Evolutionary conservation across 192 early-diverging fungal genomes (phyloP).

Genomic region (Gryganskiella cystojenkinii): DNA sequence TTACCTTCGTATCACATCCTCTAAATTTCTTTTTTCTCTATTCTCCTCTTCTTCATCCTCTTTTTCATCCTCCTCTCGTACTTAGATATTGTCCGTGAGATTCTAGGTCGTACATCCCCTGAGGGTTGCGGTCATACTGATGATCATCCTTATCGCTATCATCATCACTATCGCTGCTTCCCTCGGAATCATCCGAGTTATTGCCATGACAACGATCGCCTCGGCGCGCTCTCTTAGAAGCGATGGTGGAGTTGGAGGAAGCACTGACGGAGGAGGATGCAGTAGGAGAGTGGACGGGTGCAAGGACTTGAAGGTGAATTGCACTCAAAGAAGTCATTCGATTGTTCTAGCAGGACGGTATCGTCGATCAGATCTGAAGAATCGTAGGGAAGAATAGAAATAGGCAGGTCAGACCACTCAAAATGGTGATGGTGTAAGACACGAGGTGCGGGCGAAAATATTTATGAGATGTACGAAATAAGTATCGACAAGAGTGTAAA

Average conservation of each 20-base stretch:
- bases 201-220: no score
- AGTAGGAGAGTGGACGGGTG: conserved; percentile 1
- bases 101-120: neutral
- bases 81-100: neutral
- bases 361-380: no score
- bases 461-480: no score
- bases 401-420: no score
- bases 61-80: conserved; percentile 3
- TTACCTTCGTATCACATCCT: no score
- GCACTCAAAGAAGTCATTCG: conserved; percentile 18
- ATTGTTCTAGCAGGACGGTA: no score
- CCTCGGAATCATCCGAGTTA: neutral
- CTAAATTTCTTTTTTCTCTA: neutral
- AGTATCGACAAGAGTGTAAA: no score
- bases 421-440: no score
- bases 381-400: no score
- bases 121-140: neutral
- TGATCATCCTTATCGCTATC: neutral
- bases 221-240: neutral
- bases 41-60: neutral
- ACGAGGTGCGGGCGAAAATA: no score
- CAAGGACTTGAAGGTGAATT: conserved; percentile 15
- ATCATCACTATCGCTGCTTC: neutral
- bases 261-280: neutral
- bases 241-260: conserved; percentile 9